A percentile compares a stretch with the other conserved stretches of the same genome.
These are phyloP conservation scores for Phytopythium litorale DNA, from an alignment of 352 stramenopile genomes.

Conservation along the genomic window DNA sequence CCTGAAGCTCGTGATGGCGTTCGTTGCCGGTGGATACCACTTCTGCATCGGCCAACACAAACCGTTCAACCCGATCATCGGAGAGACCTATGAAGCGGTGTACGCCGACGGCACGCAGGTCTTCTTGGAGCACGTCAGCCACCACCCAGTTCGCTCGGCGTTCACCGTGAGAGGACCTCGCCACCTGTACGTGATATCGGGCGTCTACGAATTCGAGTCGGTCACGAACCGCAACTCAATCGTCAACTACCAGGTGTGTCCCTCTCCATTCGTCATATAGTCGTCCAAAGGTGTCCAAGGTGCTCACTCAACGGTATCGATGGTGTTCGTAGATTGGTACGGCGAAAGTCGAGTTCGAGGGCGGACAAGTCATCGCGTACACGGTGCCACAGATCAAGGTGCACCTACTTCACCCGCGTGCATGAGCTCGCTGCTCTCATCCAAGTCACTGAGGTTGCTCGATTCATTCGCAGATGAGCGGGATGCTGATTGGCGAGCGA, in stretches of 20 bases:
- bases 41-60: constrained; percentile 75
- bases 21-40: constrained; percentile 61
- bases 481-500: constrained; percentile 63
- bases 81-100: constrained; percentile 74
- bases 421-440: neutral
- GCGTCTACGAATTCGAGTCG: constrained; percentile 71
- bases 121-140: constrained; percentile 67
- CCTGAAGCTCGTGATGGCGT: constrained; percentile 71
- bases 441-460: neutral
- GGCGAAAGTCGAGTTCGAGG: constrained; percentile 42
- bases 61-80: constrained; percentile 79
- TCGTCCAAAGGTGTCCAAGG: neutral
- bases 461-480: constrained; percentile 40
- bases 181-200: constrained; percentile 47
- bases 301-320: neutral
- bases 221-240: constrained; percentile 64
- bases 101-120: constrained; percentile 65
- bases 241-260: constrained; percentile 45
- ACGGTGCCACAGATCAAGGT: constrained; percentile 75
- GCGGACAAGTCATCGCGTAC: constrained; percentile 53
- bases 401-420: neutral
- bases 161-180: constrained; percentile 49
- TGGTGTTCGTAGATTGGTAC: constrained; percentile 16
- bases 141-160: constrained; percentile 66
- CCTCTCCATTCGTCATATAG: neutral